phyloP scores from a whole-genome alignment of 139 green algal species.

The Astrephomene gubernaculifera region DNA sequence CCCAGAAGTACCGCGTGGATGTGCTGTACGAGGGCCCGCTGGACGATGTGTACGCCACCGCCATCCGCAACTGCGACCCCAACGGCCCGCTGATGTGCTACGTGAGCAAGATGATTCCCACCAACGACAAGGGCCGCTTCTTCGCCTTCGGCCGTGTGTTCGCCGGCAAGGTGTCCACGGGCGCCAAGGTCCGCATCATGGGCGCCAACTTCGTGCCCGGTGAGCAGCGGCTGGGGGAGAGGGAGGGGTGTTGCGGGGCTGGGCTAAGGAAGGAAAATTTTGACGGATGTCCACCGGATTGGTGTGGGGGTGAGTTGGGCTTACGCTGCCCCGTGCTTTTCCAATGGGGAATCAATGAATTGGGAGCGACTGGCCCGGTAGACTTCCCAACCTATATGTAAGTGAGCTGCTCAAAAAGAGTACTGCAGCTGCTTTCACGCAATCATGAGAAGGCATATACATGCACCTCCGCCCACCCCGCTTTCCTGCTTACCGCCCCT shows the following conservation, averaged over 20 bases:
- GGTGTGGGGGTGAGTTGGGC: too few species aligned
- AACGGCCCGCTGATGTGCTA: constrained; percentile 99
- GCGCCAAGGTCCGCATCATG: constrained; percentile 99
- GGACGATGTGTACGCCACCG: constrained; percentile 94
- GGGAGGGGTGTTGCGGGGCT: too few species aligned
- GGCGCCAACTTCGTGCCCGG: constrained; percentile 98
- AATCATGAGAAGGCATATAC: too few species aligned
- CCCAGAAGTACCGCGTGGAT: constrained; percentile 98
- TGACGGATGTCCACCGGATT: too few species aligned
- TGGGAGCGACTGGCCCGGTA: too few species aligned
- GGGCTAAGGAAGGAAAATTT: too few species aligned
- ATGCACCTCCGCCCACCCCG: background rate
- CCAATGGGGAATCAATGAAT: too few species aligned
- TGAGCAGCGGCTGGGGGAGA: too few species aligned
- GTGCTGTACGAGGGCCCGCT: constrained; percentile 98
- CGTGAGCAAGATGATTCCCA: constrained; percentile 99
- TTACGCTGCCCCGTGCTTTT: too few species aligned
- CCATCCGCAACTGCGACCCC: constrained; percentile 96
- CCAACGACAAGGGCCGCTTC: constrained; percentile 98
- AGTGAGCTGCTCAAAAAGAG: too few species aligned
- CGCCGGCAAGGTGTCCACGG: constrained; percentile 90
- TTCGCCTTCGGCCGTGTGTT: constrained; percentile 99
- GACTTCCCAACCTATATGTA: too few species aligned
- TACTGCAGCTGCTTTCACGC: too few species aligned
- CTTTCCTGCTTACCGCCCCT: background rate